These are phyloP conservation scores for Boletus rubroflammeus DNA, from an alignment of 768 basidiomycete genomes.

Conservation along the genomic window DNA sequence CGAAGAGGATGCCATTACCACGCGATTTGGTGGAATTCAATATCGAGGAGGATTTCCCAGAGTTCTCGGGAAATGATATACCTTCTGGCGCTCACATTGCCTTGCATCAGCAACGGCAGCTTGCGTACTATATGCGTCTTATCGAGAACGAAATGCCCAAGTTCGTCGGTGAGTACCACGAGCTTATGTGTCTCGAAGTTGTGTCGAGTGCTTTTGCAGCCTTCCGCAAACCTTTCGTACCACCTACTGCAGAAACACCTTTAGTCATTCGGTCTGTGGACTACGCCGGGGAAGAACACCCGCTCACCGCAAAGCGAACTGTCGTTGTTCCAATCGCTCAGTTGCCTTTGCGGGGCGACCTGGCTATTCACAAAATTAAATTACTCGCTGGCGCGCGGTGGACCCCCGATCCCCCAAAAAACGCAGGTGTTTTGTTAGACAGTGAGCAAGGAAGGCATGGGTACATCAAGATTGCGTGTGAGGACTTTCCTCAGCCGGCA, in stretches of 20 bases:
- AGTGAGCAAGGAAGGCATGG: constrained; percentile 57
- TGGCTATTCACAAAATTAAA: constrained; percentile 79
- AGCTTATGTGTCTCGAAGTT: constrained; percentile 5
- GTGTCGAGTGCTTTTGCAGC: constrained; percentile 41
- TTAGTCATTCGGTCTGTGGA: constrained; percentile 71
- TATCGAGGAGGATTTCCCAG: constrained; percentile 35
- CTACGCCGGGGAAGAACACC: constrained; percentile 76
- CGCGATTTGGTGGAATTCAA: constrained; percentile 34
- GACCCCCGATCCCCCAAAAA: constrained; percentile 68
- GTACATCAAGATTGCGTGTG: constrained; percentile 87
- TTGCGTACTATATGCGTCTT: constrained; percentile 74
- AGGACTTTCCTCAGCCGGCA: constrained; percentile 73
- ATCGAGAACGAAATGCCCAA: constrained; percentile 89
- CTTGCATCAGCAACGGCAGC: constrained; percentile 69
- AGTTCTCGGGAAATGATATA: constrained; percentile 50
- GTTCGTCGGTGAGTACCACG: constrained; percentile 62
- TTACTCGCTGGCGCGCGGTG: constrained; percentile 87
- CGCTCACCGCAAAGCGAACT: constrained; percentile 63
- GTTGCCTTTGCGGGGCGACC: constrained; percentile 61
- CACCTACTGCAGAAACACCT: constrained; percentile 55
- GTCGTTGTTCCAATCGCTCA: constrained; percentile 72
- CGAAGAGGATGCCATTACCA: constrained; percentile 35
- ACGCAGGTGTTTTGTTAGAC: constrained; percentile 52
- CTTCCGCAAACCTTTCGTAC: constrained; percentile 75
- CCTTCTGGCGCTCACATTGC: constrained; percentile 68